phyloP scores from a whole-genome alignment of 116 monocot species.

The Iris pallida region DNA sequence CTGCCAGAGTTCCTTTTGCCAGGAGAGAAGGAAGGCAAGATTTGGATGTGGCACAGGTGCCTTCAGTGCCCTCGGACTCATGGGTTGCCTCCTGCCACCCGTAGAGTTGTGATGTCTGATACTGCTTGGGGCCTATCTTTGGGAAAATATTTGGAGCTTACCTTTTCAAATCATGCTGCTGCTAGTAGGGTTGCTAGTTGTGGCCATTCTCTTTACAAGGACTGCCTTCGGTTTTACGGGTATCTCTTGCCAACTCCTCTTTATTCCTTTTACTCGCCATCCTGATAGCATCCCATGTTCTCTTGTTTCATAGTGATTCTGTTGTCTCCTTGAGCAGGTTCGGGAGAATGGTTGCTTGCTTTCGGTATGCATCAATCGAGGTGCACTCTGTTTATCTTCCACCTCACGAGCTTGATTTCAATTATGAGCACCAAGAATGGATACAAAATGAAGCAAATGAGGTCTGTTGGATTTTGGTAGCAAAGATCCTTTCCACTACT shows the following conservation, averaged over 20 bases:
- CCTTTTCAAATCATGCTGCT: slow-evolving; percentile 95
- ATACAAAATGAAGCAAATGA: slow-evolving; percentile 74
- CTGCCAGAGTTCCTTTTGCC: slow-evolving; percentile 45
- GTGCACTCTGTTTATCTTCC: slow-evolving; percentile 81
- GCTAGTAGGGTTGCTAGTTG: slow-evolving; percentile 96
- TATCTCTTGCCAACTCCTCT: slow-evolving; percentile 17
- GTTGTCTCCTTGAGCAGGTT: slow-evolving; percentile 38
- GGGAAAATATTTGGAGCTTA: slow-evolving; percentile 98
- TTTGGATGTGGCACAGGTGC: slow-evolving; percentile 99
- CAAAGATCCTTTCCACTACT: not conserved
- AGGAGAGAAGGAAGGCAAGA: slow-evolving; percentile 82
- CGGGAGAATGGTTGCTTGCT: slow-evolving; percentile 95
- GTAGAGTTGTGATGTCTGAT: slow-evolving; percentile 92
- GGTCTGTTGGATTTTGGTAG: slow-evolving; percentile 33
- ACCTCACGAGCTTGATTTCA: slow-evolving; percentile 78
- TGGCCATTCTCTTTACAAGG: slow-evolving; percentile 93
- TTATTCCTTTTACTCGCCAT: not conserved
- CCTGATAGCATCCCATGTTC: not conserved
- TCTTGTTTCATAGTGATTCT: slow-evolving; percentile 4
- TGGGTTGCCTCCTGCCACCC: slow-evolving; percentile 76
- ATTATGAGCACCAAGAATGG: slow-evolving; percentile 58
- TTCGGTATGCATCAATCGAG: slow-evolving; percentile 83
- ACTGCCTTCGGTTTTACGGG: slow-evolving; percentile 99
- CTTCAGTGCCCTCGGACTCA: slow-evolving; percentile 52
- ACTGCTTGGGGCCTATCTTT: slow-evolving; percentile 98